Conservation (phyloP, 129 eudicot genomes). For the carrot (Daucus carota) region DH1_v3.0 NC_030385.2:36125001-36125500, state of each 20-base stretch:
- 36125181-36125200: constrained; percentile 59
- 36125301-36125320: constrained; percentile 73
- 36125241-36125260: constrained; percentile 61
- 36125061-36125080: constrained; percentile 59
- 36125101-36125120: constrained; percentile 64
- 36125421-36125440: constrained; percentile 69
- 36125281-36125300: constrained; percentile 60
- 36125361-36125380: constrained; percentile 67
- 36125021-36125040: constrained; percentile 61
- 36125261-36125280: constrained; percentile 45
- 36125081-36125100: constrained; percentile 70
- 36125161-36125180: constrained; percentile 79
- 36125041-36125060: constrained; percentile 66
- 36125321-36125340: constrained; percentile 64
- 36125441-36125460: constrained; percentile 82
- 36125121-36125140: constrained; percentile 61
- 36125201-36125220: constrained; percentile 66
- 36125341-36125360: constrained; percentile 57
- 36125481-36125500: constrained; percentile 44
- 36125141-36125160: constrained; percentile 68
- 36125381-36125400: constrained; percentile 78
- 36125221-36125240: constrained; percentile 74
- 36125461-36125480: constrained; percentile 42
- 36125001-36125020: constrained; percentile 39
- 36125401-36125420: constrained; percentile 53